Evolutionary conservation across 2,329 filamentous ascomycete genomes (phyloP).

Genomic region (Thelonectria discophora): DNA sequence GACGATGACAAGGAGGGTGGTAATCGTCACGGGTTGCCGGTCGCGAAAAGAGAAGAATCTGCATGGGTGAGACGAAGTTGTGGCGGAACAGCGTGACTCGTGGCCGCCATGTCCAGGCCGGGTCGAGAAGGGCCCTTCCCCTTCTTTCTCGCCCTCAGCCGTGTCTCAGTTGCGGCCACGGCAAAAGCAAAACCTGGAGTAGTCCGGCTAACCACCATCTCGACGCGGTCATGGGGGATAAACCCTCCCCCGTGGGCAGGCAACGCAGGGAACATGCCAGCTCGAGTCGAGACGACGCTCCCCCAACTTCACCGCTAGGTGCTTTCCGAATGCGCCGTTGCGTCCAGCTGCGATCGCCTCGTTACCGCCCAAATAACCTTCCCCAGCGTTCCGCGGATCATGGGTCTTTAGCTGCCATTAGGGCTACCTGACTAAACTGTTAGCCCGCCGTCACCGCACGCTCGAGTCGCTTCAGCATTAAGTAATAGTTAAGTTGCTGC

Average conservation of each 20-base stretch:
- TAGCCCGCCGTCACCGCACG: not conserved
- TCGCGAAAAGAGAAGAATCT: not conserved
- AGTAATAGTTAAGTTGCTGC: not conserved
- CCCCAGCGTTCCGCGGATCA: not conserved
- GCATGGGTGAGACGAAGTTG: not conserved
- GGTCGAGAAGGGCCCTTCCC: not conserved
- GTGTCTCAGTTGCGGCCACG: not conserved
- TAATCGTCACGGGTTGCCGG: not conserved
- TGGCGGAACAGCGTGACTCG: not conserved
- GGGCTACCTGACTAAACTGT: not conserved
- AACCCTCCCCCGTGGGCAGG: not conserved
- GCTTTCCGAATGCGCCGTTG: not conserved
- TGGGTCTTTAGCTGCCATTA: not conserved
- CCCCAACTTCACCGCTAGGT: not conserved
- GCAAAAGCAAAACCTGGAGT: not conserved
- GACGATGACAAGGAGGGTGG: not conserved
- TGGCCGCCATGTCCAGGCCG: not conserved
- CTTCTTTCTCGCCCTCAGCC: not conserved
- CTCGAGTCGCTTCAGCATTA: not conserved
- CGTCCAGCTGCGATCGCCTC: not conserved
- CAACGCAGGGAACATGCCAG: conserved; percentile 1
- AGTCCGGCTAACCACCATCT: not conserved
- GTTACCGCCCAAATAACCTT: not conserved
- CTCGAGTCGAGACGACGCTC: not conserved
- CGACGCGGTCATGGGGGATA: no score